These are phyloP conservation scores for Aspergillus olivimuriae DNA, from an alignment of 495 filamentous ascomycete genomes.

Conservation along the genomic window DNA sequence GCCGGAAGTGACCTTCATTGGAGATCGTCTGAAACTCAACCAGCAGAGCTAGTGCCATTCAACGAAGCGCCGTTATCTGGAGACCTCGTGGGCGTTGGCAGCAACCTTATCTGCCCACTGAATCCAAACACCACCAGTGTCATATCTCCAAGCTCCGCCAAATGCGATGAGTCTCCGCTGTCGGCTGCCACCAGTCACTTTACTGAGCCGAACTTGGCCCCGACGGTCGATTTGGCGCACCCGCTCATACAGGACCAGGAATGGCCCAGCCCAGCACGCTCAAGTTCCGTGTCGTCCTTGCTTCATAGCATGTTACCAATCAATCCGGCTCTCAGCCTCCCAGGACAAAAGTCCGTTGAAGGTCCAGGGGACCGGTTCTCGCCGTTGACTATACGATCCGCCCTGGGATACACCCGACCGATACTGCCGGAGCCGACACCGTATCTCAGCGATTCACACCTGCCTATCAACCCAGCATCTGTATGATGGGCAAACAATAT, in stretches of 20 bases:
- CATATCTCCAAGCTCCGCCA: slow-evolving; percentile 2
- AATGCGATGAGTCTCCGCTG: slow-evolving; percentile 12
- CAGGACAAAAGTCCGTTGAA: slow-evolving; percentile 9
- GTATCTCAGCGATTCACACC: slow-evolving; percentile 24
- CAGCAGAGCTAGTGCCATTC: slow-evolving; percentile 5
- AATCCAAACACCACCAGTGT: background rate
- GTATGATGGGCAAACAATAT: slow-evolving; percentile 12
- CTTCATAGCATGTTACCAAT: slow-evolving; percentile 20
- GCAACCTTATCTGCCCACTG: slow-evolving; percentile 14
- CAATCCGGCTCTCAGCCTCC: slow-evolving; percentile 23
- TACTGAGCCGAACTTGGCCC: slow-evolving; percentile 10
- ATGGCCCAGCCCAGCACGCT: slow-evolving; percentile 6
- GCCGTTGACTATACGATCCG: slow-evolving; percentile 9
- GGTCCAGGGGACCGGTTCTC: slow-evolving; percentile 3
- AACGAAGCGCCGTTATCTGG: slow-evolving; percentile 5
- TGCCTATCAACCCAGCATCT: slow-evolving; percentile 32
- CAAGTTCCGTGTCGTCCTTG: slow-evolving; percentile 15
- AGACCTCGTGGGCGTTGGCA: slow-evolving; percentile 19
- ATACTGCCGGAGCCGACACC: slow-evolving; percentile 8
- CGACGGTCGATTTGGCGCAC: slow-evolving; percentile 9
- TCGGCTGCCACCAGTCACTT: slow-evolving; percentile 11
- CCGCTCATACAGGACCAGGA: slow-evolving; percentile 9
- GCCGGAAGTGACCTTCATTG: slow-evolving; percentile 11
- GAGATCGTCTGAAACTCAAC: slow-evolving; percentile 2
- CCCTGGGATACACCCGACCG: slow-evolving; percentile 12